Conservation (phyloP, 164 flowering plant species). For the Berberis vulgaris region DNA sequence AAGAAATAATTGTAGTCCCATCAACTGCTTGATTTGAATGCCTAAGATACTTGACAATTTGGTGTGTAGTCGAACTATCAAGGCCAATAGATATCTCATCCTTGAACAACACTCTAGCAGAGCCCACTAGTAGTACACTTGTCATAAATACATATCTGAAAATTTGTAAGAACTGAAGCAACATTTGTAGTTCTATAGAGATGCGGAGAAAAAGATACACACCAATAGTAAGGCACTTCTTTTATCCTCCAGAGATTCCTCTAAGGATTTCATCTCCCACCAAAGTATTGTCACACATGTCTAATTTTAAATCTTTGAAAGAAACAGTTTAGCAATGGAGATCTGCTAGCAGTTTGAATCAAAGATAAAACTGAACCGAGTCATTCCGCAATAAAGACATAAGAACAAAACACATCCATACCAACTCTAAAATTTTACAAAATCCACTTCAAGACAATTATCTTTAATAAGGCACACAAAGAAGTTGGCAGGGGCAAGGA, state of each 20-base stretch:
- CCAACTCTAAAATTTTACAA: no score
- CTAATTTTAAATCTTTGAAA: constrained; percentile 85
- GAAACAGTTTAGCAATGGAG: constrained; percentile 30
- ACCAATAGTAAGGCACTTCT: constrained; percentile 96
- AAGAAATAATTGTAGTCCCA: constrained; percentile 82
- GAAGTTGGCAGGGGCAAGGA: neutral
- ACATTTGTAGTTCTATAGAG: neutral
- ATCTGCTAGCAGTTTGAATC: neutral
- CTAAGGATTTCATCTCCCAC: constrained; percentile 95
- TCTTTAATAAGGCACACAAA: no score
- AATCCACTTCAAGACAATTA: no score
- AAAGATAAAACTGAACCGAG: neutral
- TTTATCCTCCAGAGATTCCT: constrained; percentile 96
- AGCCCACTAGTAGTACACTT: constrained; percentile 89
- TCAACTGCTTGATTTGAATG: constrained; percentile 62
- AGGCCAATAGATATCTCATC: constrained; percentile 98
- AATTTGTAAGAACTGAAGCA: constrained; percentile 11
- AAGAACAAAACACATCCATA: no score
- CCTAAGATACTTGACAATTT: constrained; percentile 75
- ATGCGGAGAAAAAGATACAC: constrained; percentile 2
- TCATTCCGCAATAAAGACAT: neutral
- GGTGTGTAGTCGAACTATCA: constrained; percentile 93
- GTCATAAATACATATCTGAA: constrained; percentile 19
- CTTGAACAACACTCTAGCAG: constrained; percentile 91
- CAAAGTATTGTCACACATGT: constrained; percentile 78